Evolutionary conservation across 345 rosid genomes (phyloP).

Genomic region (Iberis pinnata): DNA sequence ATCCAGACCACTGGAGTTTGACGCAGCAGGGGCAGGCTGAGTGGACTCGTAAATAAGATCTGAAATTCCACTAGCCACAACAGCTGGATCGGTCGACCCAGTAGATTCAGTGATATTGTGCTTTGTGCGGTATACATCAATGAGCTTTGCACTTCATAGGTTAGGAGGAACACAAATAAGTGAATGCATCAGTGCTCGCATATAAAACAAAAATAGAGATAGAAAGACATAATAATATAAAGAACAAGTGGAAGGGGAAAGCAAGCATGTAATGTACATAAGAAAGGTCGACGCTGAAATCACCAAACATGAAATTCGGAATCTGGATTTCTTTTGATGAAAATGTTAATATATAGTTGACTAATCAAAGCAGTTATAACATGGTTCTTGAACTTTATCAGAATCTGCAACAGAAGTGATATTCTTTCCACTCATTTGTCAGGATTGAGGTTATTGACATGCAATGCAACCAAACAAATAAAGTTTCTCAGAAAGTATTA

Average conservation of each 20-base stretch:
- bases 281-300: constrained; percentile 9
- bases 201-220: background rate
- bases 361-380: constrained; percentile 1
- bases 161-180: background rate
- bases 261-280: constrained; percentile 7
- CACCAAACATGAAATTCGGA: constrained; percentile 10
- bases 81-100: constrained; percentile 85
- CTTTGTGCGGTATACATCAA: constrained; percentile 68
- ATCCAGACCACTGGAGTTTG: constrained; percentile 69
- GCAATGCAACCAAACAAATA: too few relatives aligned
- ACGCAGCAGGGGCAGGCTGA: constrained; percentile 67
- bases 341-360: constrained; percentile 1
- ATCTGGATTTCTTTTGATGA: background rate
- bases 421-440: background rate
- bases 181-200: background rate
- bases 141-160: constrained; percentile 70
- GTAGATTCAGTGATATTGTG: constrained; percentile 85
- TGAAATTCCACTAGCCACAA: constrained; percentile 83
- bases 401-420: background rate
- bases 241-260: background rate
- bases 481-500: background rate
- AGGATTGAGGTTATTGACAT: constrained; percentile 3
- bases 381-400: constrained; percentile 16
- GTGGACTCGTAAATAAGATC: constrained; percentile 82
- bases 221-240: background rate